Evolutionary conservation across 129 eudicot genomes (phyloP).

Genomic region (Pittosporum tobira): DNA sequence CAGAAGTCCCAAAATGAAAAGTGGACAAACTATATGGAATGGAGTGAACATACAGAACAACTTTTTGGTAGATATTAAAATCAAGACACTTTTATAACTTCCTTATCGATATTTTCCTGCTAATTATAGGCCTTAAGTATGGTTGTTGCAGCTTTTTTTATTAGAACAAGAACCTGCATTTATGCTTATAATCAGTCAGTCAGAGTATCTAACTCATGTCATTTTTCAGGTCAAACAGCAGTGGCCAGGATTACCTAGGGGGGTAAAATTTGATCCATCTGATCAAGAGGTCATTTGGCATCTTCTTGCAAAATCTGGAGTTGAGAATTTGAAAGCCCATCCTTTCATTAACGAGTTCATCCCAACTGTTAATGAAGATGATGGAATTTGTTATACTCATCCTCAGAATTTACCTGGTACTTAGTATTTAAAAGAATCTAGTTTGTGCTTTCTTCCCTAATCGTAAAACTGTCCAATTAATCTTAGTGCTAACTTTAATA

Average conservation of each 20-base stretch:
- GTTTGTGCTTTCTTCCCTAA: neutral
- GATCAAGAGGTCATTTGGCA: slow-evolving; percentile 88
- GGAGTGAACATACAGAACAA: neutral
- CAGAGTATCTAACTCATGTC: neutral
- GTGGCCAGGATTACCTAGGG: slow-evolving; percentile 96
- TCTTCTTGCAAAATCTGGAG: slow-evolving; percentile 71
- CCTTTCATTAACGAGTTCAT: slow-evolving; percentile 82
- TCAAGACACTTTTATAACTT: neutral
- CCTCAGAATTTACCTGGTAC: slow-evolving; percentile 90
- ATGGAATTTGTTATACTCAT: slow-evolving; percentile 90
- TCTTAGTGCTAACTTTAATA: neutral
- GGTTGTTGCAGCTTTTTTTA: neutral
- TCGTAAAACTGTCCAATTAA: neutral
- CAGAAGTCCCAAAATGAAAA: neutral
- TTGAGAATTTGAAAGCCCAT: slow-evolving; percentile 43
- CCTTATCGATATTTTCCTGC: neutral
- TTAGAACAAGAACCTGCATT: slow-evolving; percentile 1
- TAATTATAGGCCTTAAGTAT: neutral
- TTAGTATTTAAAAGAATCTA: neutral
- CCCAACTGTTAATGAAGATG: slow-evolving; percentile 78
- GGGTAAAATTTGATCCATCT: slow-evolving; percentile 93
- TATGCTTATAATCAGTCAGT: neutral
- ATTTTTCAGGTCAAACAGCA: slow-evolving; percentile 52
- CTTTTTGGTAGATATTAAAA: neutral
- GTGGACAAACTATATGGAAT: neutral